Base-by-base conservation (phyloP, 495 filamentous ascomycete species). In the Neurospora africana region DNA sequence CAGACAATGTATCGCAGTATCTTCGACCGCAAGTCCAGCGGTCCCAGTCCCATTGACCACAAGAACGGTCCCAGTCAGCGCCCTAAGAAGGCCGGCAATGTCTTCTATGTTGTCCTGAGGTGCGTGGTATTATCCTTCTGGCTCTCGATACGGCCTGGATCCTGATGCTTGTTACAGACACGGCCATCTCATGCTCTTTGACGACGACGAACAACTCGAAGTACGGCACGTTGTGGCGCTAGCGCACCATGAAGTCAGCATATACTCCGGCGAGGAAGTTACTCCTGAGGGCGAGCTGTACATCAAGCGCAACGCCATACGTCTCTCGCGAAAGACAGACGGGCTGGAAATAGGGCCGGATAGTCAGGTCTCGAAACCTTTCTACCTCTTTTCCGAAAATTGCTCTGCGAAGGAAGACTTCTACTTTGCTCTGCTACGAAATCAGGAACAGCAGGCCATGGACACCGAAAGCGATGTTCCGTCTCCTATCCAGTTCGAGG, bases 321-420 rank as follows among this genome's bases (percentile, higher is more conserved):
- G 92, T 73, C 87, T 99, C 61, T 89, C 89, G 21, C 86, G 92
- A 74, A 92, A 88, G 78, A 80, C 85, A n/a, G 86, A 87, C 74
- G 86, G 86, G 41, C 80, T 88, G 21, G 91, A 90, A 30, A 67
- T 81, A 27, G 78, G 82, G 2, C 82, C 84, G 6, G 84, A 88
- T 69, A 82, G 78, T 13, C 87, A 87, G 65, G 75, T 86, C 1
- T 86, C 89, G 44, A 93, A 90, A 71, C 95, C 96, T 1, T 98
- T 97, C 80, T 98, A 88, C 78, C 82, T 99, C 1, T 99, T 98
- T 80, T 97, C 93, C 0, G 93, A 97, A 69, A 96, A 96, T 74
- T 90, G 92, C 76, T 97, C 93, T 0, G 92, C 95, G 27, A 98
- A 99, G 81, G 95, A 99, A 79, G 95, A 99, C 75, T 98, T 99